phyloP scores from a whole-genome alignment of 2,329 filamentous ascomycete species.

The Colletotrichum sp. region DNA sequence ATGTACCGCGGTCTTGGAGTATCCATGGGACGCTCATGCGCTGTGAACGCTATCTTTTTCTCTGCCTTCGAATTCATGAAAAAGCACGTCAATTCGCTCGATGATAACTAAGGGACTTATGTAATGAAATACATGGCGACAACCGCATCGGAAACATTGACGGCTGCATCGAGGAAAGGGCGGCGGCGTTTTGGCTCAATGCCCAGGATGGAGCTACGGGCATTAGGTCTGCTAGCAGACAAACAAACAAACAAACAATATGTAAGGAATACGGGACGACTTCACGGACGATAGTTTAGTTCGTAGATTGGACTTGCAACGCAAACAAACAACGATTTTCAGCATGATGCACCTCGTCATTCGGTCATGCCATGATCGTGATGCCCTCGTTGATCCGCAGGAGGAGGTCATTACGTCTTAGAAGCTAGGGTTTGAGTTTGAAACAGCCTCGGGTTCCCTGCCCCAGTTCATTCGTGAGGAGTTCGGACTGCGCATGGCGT shows the following conservation, averaged over 20 bases:
- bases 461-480: background rate
- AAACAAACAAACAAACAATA: background rate
- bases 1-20: constrained; percentile 87
- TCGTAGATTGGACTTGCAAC: background rate
- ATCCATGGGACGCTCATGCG: constrained; percentile 80
- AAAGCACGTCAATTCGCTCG: constrained; percentile 63
- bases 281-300: background rate
- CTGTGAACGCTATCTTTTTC: constrained; percentile 90
- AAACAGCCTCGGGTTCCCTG: background rate
- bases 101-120: constrained; percentile 39
- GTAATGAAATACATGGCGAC: background rate
- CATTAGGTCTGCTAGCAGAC: background rate
- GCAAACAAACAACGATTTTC: background rate
- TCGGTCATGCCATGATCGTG: background rate
- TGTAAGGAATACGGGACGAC: background rate
- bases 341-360: background rate
- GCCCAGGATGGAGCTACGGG: background rate
- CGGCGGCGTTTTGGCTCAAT: constrained; percentile 1
- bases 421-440: background rate
- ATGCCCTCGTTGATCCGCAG: background rate
- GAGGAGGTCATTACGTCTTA: background rate
- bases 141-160: background rate
- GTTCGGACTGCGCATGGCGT: background rate
- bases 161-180: background rate
- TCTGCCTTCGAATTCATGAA: constrained; percentile 86